phyloP scores from a whole-genome alignment of 1,284 basidiomycete species.

The Cystobasidium slooffiae region DNA sequence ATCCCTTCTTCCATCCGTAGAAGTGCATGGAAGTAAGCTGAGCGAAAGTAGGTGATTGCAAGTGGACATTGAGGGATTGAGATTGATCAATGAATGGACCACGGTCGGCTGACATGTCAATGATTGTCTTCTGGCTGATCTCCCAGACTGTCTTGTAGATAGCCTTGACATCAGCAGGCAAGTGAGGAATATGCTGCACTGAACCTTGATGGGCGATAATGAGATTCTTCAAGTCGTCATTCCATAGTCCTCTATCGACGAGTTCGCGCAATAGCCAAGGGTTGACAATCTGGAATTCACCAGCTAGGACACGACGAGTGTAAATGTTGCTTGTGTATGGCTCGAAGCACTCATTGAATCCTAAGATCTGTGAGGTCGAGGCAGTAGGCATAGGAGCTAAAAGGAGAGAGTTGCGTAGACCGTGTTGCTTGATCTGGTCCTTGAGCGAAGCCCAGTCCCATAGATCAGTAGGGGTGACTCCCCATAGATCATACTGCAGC shows the following conservation, averaged over 20 bases:
- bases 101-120: slow-evolving; percentile 97
- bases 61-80: slow-evolving; percentile 83
- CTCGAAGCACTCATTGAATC: slow-evolving; percentile 98
- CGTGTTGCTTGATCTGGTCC: slow-evolving; percentile 82
- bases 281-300: slow-evolving; percentile 99
- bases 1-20: slow-evolving; percentile 98
- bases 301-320: slow-evolving; percentile 97
- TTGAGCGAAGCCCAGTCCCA: slow-evolving; percentile 96
- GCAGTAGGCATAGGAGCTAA: slow-evolving; percentile 98
- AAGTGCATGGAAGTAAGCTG: slow-evolving; percentile 99
- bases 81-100: slow-evolving; percentile 96
- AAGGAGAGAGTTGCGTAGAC: slow-evolving; percentile 92
- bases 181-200: slow-evolving; percentile 79
- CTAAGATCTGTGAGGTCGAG: slow-evolving; percentile 96
- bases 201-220: slow-evolving; percentile 98
- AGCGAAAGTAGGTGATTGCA: slow-evolving; percentile 86
- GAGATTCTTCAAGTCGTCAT: slow-evolving; percentile 99
- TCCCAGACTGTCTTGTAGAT: slow-evolving; percentile 99
- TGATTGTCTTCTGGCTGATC: slow-evolving; percentile 96
- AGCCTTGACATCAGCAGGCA: slow-evolving; percentile 88
- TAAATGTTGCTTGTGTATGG: slow-evolving; percentile 99
- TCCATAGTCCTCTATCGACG: slow-evolving; percentile 93
- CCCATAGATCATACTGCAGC: slow-evolving; percentile 96
- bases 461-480: slow-evolving; percentile 83
- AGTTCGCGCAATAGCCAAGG: slow-evolving; percentile 97